Base-by-base conservation (phyloP, 2,329 filamentous ascomycete genomes). In the Xylaria hypoxylon region DNA sequence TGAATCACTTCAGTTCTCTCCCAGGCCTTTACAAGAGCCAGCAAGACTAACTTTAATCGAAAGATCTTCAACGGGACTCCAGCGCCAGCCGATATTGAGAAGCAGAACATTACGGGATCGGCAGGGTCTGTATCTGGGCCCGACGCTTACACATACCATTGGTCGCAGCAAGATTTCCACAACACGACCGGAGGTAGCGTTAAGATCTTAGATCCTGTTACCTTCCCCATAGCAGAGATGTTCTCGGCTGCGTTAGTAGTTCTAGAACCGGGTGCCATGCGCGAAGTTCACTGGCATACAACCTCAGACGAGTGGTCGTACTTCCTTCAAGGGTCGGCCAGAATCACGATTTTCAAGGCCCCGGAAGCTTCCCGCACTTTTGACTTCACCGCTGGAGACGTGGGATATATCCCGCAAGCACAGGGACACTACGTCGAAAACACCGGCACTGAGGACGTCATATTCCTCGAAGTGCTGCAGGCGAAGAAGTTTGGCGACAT, bases 251-350 rank as follows among this genome's bases (percentile, higher is more conserved):
- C 86, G 0, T 79, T 89, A 1, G 84, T 89, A 10, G 86, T 83
- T 2, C 79, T 89, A 35, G 79, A 87, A 70, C 87, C 87, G 0
- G 87, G 87, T n/a, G 87, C 87, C 1, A 86, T 90, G 85, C 83
- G 88, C 24, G 87, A 90, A 73, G 78, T 90, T 48, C 87, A 90
- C 78, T 90, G 87, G 87, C 87, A 90, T 77, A 84, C 85, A 1
- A 82, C 80, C 0, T 83, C 81, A 8, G 87, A 89, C 73, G 87
- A 89, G 75, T 89, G 87, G 87, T 82, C 82, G 57, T 89, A 85
- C 76, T 88, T 89, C 78, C 77, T 89, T 7, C 75, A 82, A 60
- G 87, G 87, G 0, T 81, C 82, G 11, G 87, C 82, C 0, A 83
- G 87, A 10, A 80, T 88, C 42, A 89, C 86, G 0, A 80, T 88